phyloP scores from a whole-genome alignment of 2,329 filamentous ascomycete species.

The Mycosphaerella sp. region DNA sequence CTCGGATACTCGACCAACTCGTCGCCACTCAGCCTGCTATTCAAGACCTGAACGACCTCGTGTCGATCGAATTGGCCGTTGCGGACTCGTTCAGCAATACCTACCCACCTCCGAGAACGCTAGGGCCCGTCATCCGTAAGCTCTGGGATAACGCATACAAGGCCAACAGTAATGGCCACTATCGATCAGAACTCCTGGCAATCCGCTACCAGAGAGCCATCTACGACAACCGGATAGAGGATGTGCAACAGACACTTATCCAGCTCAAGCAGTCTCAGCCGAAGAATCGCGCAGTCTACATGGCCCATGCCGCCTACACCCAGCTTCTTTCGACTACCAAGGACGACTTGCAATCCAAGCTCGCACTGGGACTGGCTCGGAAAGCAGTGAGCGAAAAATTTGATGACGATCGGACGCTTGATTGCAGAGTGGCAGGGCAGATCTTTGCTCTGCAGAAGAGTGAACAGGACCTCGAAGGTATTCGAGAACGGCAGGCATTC shows the following conservation, averaged over 20 bases:
- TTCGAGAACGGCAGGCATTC: slow-evolving; percentile 20
- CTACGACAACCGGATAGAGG: slow-evolving; percentile 27
- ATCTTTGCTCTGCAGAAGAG: slow-evolving; percentile 29
- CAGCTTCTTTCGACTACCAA: slow-evolving; percentile 27
- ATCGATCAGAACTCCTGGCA: slow-evolving; percentile 26
- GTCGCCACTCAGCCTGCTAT: slow-evolving; percentile 23
- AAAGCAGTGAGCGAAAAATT: slow-evolving; percentile 32
- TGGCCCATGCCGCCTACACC: slow-evolving; percentile 33
- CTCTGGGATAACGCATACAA: slow-evolving; percentile 32
- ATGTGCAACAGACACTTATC: slow-evolving; percentile 33
- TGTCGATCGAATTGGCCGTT: slow-evolving; percentile 28
- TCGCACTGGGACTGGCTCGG: slow-evolving; percentile 28
- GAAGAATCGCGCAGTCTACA: slow-evolving; percentile 28
- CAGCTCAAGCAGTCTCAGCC: slow-evolving; percentile 30
- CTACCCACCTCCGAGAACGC: slow-evolving; percentile 24
- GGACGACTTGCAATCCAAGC: slow-evolving; percentile 27
- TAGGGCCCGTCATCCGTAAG: slow-evolving; percentile 28
- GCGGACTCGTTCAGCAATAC: slow-evolving; percentile 22
- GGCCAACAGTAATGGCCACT: slow-evolving; percentile 15
- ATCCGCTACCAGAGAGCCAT: slow-evolving; percentile 30
- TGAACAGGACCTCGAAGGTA: slow-evolving; percentile 25
- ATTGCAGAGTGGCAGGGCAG: slow-evolving; percentile 31
- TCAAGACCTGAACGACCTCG: slow-evolving; percentile 25
- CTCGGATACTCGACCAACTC: slow-evolving; percentile 24
- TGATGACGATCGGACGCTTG: slow-evolving; percentile 26